Base-by-base conservation (phyloP, 257 asterid species). In the Solanum sitiens region DNA sequence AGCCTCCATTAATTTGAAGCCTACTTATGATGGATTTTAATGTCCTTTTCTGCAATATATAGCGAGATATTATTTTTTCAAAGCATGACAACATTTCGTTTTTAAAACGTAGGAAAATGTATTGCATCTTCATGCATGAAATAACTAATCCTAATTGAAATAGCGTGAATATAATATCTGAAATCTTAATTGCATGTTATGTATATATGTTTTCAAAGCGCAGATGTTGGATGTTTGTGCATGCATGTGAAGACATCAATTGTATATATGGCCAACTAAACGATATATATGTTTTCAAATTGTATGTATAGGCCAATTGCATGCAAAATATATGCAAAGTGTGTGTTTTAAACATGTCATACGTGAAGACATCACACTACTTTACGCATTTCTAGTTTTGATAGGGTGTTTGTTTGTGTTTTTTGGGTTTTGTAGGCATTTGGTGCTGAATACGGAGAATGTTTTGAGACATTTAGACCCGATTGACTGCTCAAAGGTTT, bases 381-480 rank as follows among this genome's bases (percentile, higher is more conserved):
- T 40, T 40, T 40, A 40, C 11, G 44, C 44, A 40, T 40, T 40
- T 40, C 44, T 40, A 40, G 3, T 40, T 40, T 20, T 16, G 35
- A 56, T 30, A 40, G 67, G 71, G 82, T 65, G 11, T 30, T 85
- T 44, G 5, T 74, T 32, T 14, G 32, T 32, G 74, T 82, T 85
- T 74, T 18, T 89, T 21, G 59, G 59, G 42, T 83, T 21, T 59
- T 61, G 18, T 90, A 97, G 99, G 98, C 92, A n/a, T 95, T 97
- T 90, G 99, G 98, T 88, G 99, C 99, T 86, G 99, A 97, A 92
- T 97, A 97, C 87, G 99, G 99, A 65, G 99, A 97, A 93, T 99
- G 99, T 50, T 97, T 97, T 83, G 99, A 97, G 94, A 95, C 98
- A 56, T 97, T 97, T 92, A 91, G 99, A 88, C 95, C 96, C 5